Base-by-base conservation (phyloP, 179 eudicot genomes). In the Beta lomatogona region DNA sequence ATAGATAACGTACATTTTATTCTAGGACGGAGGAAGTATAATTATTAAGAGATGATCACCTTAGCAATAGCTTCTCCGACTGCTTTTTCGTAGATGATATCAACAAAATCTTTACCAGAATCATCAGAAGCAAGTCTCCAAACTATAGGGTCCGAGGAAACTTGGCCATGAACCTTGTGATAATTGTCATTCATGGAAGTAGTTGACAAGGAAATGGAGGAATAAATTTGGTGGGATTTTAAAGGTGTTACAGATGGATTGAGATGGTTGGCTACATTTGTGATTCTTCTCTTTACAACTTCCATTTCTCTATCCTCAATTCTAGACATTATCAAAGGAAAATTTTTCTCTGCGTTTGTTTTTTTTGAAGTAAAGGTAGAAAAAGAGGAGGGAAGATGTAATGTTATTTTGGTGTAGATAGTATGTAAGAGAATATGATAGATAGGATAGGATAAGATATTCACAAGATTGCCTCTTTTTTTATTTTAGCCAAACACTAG, bases 1-100 rank as follows among this genome's bases (percentile, higher is more conserved):
- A 9, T 48, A 6, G 41, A 36, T 3, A 36, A 36, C 41, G 41
- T 36, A 36, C 41, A 36, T 36, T 2, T 36, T 36, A 36, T 36
- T 36, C 2, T 36, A 48, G 52, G 9, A 48, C 52, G 52, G 52
- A 48, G 6, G 36, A 21, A 22, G 44, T 28, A 64, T 12, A 9
- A 64, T 14, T 64, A 11, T 31, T 64, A 64, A 64, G 77, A 15
- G 22, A 50, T 73, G 44, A 53, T 69, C 36, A 95, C 99, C 97
- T 95, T 95, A 50, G 99, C 98, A 84, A 95, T 95, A 86, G 86
- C 92, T 86, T 95, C 99, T 2, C 91, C 98, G 9, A 80, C 87
- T 4, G 99, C 93, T 84, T 95, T 95, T 81, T 95, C 93, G 45
- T 95, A 95, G 52, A 95, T 79, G 75, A 95, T 95, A 68, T 95